Base-by-base conservation (phyloP, 257 asterid species). In the Solanum paucissectum region DNA sequence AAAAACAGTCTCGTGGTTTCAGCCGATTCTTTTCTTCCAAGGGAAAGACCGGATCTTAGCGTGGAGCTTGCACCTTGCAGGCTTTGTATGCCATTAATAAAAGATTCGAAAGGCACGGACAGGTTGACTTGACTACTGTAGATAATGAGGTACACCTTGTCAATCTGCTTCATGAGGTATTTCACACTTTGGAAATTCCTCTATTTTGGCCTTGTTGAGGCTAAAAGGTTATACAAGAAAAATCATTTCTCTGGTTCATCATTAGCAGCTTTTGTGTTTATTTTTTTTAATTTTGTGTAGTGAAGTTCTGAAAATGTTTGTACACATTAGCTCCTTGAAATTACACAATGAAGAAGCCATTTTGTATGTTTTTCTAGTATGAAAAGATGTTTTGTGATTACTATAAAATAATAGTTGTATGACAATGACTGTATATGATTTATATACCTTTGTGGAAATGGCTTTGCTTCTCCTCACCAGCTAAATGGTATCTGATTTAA, bases 1-100 rank as follows among this genome's bases (percentile, higher is more conserved):
- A 96, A 91, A 96, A 94, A 90, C 94, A 95, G 37, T 79, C 92
- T 29, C 97, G 97, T 82, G 98, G 95, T 79, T 88, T 96, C 74
- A 95, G 94, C 93, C 91, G 98, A 92, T 96, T 95, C 93, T 96
- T 96, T 91, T 93, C 98, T 52, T 88, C 98, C 0, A 94, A 94
- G 89, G 92, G 90, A 42, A 95, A 94, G 92, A 88, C 46, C 40
- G 91, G 93, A 74, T 85, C 89, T 85, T 96, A 92, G 90, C 29
- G 5, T 89, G 91, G 89, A 77, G 44, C 83, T 86, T 46, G 91
- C 89, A 74, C 44, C 86, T 86, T 46, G 36, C 72, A 33, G 40
- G 88, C 62, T 86, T 71, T 4, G 16, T 29, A 23, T 46, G 85
- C 64, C 84, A 18, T 6, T 60, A 60, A 86, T 25, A 72, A 69